Base-by-base conservation (phyloP, 2,329 filamentous ascomycete genomes). In the Rhynchosporium secalis region DNA sequence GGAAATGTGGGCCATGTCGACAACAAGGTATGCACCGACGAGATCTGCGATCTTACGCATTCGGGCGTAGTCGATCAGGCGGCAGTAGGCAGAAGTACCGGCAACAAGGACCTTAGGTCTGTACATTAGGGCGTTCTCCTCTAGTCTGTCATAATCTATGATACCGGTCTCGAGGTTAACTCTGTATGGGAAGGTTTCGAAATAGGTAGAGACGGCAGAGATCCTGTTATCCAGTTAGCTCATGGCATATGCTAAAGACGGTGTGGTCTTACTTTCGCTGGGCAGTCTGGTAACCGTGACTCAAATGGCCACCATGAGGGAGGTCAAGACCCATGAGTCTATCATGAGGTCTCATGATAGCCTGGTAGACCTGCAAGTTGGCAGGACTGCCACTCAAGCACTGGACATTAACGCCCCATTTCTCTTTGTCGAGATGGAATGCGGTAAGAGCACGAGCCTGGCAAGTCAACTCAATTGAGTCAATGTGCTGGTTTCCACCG, bases 391-490 rank as follows among this genome's bases (percentile, higher is more conserved):
- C 95, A 75, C 87, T 91, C 75, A 96, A 81, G 78, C 90, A 92
- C 83, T 99, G 95, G 64, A 99, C 95, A 76, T 99, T 99, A 80
- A 99, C 95, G 76, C 95, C 95, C 95, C 95, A 99, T 82, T 96
- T 92, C 70, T 87, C 85, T 20, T 88, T 76, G 79, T 96, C 90
- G 70, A 96, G 80, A 75, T 91, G 85, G 83, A 98, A 99, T 63
- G 93, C 89, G 80, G 91, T 85, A 67, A 99, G 89, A 69, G 95
- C 95, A 80, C 95, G 90, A 78, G 87, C 84, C 83, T 99, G 95
- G 86, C 95, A 99, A 65, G 95, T 89, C 70, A 90, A 85, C 85
- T 99, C 95, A 74, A 97, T 92, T 79, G 91, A 84, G 78, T 99
- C 95, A 71, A 99, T 99, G 85, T 95, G 92, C 84, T 99, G 90